Conservation (phyloP, 2,329 filamentous ascomycete species). For the Trichoderma polysporum region DNA sequence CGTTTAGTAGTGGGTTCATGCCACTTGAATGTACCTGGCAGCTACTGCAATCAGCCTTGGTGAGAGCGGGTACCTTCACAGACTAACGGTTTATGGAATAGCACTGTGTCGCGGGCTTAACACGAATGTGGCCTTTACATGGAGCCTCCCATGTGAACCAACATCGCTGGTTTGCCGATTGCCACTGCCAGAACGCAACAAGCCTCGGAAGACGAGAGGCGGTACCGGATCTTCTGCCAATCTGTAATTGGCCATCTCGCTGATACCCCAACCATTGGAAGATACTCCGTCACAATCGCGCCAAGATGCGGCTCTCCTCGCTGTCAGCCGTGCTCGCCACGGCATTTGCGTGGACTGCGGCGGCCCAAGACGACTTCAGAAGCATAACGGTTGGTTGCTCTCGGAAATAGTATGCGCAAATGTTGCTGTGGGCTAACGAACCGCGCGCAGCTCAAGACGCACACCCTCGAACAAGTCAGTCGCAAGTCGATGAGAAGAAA, state of each 20-base stretch:
- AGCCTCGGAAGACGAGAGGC: constrained; percentile 18
- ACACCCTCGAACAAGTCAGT: constrained; percentile 76
- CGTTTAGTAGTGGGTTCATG: too few species aligned
- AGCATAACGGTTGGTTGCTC: constrained; percentile 49
- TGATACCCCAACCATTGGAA: constrained; percentile 5
- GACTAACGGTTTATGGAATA: constrained; percentile 9
- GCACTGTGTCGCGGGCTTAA: constrained; percentile 20
- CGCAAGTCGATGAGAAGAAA: constrained; percentile 23
- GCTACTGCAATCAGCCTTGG: neutral
- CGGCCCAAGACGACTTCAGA: constrained; percentile 51
- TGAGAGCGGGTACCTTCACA: neutral
- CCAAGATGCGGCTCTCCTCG: constrained; percentile 49
- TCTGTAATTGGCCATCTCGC: constrained; percentile 19
- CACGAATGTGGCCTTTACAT: constrained; percentile 20
- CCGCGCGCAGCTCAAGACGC: constrained; percentile 70
- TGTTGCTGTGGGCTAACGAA: neutral
- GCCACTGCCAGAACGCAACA: constrained; percentile 1
- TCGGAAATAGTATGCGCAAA: neutral
- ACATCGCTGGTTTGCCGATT: constrained; percentile 3
- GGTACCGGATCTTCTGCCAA: constrained; percentile 11
- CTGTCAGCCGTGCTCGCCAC: constrained; percentile 51
- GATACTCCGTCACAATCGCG: constrained; percentile 4
- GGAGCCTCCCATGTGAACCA: constrained; percentile 9
- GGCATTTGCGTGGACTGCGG: constrained; percentile 50
- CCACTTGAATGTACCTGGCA: neutral